phyloP scores from a whole-genome alignment of 176 grass and related monocot species.

The Phoenix roebelenii region DNA sequence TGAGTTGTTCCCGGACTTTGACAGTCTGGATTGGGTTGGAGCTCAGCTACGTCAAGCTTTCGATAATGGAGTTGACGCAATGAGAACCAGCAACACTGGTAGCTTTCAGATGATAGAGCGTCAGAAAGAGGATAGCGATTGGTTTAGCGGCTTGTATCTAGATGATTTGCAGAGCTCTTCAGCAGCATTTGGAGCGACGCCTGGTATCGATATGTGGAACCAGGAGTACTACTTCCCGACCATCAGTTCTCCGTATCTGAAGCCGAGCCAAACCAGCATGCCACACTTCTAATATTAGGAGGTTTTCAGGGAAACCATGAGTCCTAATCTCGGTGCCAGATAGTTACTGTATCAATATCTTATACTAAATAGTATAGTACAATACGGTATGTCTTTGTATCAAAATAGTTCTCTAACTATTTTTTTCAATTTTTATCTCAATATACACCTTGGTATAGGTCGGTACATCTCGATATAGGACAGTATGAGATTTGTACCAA shows the following conservation, averaged over 20 bases:
- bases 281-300: not conserved
- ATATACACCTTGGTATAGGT: too few relatives aligned
- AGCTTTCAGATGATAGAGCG: not conserved
- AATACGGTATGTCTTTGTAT: too few relatives aligned
- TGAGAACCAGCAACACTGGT: not conserved
- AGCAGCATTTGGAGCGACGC: not conserved
- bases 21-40: too few relatives aligned
- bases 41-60: too few relatives aligned
- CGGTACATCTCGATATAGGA: too few relatives aligned
- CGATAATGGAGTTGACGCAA: not conserved
- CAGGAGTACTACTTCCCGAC: not conserved
- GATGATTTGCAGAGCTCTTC: not conserved
- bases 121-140: constrained; percentile 1
- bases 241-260: not conserved
- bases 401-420: too few relatives aligned
- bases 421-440: too few relatives aligned
- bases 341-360: too few relatives aligned
- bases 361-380: too few relatives aligned
- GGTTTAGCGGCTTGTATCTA: not conserved
- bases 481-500: too few relatives aligned
- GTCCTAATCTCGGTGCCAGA: too few relatives aligned
- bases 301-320: too few relatives aligned
- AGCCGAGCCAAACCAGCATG: not conserved
- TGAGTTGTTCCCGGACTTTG: not conserved
- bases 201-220: not conserved